These are phyloP conservation scores for Fusarium tuaranense DNA, from an alignment of 2,329 filamentous ascomycete genomes.

Conservation along the genomic window DNA sequence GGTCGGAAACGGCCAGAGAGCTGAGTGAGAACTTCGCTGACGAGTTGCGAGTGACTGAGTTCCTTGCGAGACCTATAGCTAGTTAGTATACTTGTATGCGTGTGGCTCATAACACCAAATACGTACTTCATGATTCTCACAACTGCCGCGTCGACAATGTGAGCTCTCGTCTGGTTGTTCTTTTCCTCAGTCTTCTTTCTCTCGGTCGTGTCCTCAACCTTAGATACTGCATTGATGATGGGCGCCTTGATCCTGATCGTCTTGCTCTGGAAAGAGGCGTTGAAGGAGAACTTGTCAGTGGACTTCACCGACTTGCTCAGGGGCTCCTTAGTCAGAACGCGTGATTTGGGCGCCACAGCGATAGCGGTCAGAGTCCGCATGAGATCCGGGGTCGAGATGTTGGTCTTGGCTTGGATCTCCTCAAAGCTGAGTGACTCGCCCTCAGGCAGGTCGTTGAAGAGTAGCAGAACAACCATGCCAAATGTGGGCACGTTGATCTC, in stretches of 20 bases:
- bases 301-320: constrained; percentile 81
- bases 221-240: constrained; percentile 83
- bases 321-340: constrained; percentile 84
- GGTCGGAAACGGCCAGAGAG: constrained; percentile 78
- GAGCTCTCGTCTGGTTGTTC: constrained; percentile 77
- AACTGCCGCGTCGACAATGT: constrained; percentile 80
- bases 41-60: constrained; percentile 74
- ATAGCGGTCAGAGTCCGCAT: constrained; percentile 84
- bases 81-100: constrained; percentile 20
- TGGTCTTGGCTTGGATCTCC: constrained; percentile 85
- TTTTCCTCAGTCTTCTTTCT: constrained; percentile 79
- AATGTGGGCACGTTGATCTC: constrained; percentile 94
- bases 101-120: background rate
- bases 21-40: constrained; percentile 79
- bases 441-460: constrained; percentile 83
- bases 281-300: constrained; percentile 85
- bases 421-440: constrained; percentile 69
- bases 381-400: constrained; percentile 80
- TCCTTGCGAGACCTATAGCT: constrained; percentile 76
- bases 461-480: constrained; percentile 87
- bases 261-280: constrained; percentile 83
- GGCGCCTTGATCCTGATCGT: constrained; percentile 90
- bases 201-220: constrained; percentile 81
- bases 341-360: constrained; percentile 84
- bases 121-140: constrained; percentile 89